Base-by-base conservation (phyloP, 495 filamentous ascomycete species). In the Penicillium alfredii region DNA sequence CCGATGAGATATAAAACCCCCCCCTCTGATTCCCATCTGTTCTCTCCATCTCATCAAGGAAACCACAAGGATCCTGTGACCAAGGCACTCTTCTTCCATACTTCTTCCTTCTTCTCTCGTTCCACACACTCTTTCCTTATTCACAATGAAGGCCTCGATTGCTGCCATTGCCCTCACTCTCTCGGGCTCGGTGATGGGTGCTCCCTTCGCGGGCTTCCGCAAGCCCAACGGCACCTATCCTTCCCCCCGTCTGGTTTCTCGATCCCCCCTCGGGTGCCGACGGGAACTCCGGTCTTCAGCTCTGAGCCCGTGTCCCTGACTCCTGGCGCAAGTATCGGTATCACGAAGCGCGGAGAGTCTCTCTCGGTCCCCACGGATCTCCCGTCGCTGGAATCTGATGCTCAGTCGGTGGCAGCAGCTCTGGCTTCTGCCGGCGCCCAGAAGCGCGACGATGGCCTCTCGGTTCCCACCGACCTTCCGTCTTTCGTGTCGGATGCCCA, bases 101-200 rank as follows among this genome's bases (percentile, higher is more conserved):
- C 21, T 30, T 27, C 9, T 19, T 35, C 13, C n/a, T 31, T 16
- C 27, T 19, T 28, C 3, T 14, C 34, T 23, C 12, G 5, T 26
- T 10, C 11, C 24, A 16, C 16, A 13, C 25, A 8, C 3, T 30
- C 21, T 23, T 42, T 11, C 10, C 30, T 28, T 16, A 17, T 45
- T 35, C 41, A 44, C 16, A 22, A 53, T 53, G 50, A 53, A 44
- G 42, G 28, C 28, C 25, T 49, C 41, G 10, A 15, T 49, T 18
- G 35, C 39, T 44, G 27, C 32, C 17, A 26, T 53, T 30, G 35
- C 39, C 30, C 10, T 53, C 8, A 38, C 42, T 15, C 42, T 53
- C 10, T 39, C 42, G 6, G 50, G 42, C 20, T 40, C 45, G 26
- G 46, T 42, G 25, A 22, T 50, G 14, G 50, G 27, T 21, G 31